These are phyloP conservation scores for Pisolithus marmoratus DNA, from an alignment of 768 basidiomycete species.

Conservation along the genomic window DNA sequence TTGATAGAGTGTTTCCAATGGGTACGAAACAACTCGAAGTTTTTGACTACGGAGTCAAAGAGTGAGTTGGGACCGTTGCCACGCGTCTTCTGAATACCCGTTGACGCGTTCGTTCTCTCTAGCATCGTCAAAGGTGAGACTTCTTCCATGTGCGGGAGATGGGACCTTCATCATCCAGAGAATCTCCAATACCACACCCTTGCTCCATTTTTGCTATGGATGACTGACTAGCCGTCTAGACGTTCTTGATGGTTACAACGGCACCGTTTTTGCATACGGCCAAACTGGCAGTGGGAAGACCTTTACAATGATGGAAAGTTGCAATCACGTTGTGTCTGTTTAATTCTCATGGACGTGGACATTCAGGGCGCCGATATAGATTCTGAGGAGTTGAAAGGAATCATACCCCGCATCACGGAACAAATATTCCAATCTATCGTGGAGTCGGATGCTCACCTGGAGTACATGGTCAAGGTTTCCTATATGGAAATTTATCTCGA, in stretches of 20 bases:
- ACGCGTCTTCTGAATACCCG: constrained; percentile 7
- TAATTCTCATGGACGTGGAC: constrained; percentile 3
- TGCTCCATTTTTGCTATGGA: constrained; percentile 1
- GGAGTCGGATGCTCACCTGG: constrained; percentile 88
- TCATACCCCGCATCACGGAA: constrained; percentile 97
- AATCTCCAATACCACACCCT: constrained; percentile 1
- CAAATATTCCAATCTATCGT: constrained; percentile 99
- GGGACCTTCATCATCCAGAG: background rate
- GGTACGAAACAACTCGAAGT: constrained; percentile 87
- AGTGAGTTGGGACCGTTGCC: constrained; percentile 48
- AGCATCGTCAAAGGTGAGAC: constrained; percentile 84
- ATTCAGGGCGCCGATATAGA: constrained; percentile 94
- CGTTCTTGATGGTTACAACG: constrained; percentile 98
- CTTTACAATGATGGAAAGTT: constrained; percentile 94
- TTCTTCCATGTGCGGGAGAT: constrained; percentile 2
- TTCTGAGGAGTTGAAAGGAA: constrained; percentile 85
- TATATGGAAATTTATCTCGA: constrained; percentile 99
- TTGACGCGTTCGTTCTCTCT: constrained; percentile 11
- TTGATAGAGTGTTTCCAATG: constrained; percentile 95
- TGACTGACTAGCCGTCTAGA: constrained; percentile 45
- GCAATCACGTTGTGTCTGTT: constrained; percentile 2
- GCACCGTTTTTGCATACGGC: constrained; percentile 95
- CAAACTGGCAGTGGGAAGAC: constrained; percentile 97
- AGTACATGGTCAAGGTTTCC: constrained; percentile 98
- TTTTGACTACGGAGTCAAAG: constrained; percentile 98